These are phyloP conservation scores for Colletotrichum tanaceti DNA, from an alignment of 2,329 filamentous ascomycete genomes.

Conservation along the genomic window DNA sequence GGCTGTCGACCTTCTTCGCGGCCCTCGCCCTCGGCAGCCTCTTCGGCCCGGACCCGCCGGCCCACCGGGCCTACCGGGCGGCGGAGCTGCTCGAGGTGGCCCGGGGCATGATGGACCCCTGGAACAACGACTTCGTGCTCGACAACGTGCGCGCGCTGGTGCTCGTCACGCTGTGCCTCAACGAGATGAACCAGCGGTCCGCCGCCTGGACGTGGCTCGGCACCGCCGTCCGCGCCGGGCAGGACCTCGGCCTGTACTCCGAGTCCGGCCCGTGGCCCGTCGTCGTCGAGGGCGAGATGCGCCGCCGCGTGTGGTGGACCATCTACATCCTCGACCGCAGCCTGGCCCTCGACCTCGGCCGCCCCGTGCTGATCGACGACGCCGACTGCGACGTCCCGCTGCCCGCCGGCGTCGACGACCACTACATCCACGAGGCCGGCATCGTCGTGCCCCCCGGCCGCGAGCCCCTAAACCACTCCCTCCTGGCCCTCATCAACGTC, in stretches of 20 bases:
- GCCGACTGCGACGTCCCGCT: slow-evolving; percentile 87
- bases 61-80: slow-evolving; percentile 64
- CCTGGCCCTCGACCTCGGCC: slow-evolving; percentile 81
- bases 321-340: slow-evolving; percentile 90
- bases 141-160: slow-evolving; percentile 80
- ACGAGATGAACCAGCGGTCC: slow-evolving; percentile 87
- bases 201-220: slow-evolving; percentile 89
- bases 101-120: slow-evolving; percentile 78
- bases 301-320: slow-evolving; percentile 91
- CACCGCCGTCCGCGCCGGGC: slow-evolving; percentile 80
- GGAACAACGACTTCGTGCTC: slow-evolving; percentile 81
- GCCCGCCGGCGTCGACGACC: slow-evolving; percentile 84
- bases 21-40: slow-evolving; percentile 86
- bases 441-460: slow-evolving; percentile 63
- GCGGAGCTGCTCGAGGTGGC: slow-evolving; percentile 78
- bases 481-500: slow-evolving; percentile 84
- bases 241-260: slow-evolving; percentile 84
- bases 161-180: slow-evolving; percentile 81
- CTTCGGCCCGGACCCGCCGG: slow-evolving; percentile 70
- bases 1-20: slow-evolving; percentile 83
- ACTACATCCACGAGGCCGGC: slow-evolving; percentile 73
- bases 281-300: slow-evolving; percentile 84
- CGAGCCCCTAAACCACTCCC: slow-evolving; percentile 72
- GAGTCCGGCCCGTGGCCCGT: slow-evolving; percentile 79
- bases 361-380: slow-evolving; percentile 86